phyloP scores from a whole-genome alignment of 768 basidiomycete species.

The Cubamyces lactineus region DNA sequence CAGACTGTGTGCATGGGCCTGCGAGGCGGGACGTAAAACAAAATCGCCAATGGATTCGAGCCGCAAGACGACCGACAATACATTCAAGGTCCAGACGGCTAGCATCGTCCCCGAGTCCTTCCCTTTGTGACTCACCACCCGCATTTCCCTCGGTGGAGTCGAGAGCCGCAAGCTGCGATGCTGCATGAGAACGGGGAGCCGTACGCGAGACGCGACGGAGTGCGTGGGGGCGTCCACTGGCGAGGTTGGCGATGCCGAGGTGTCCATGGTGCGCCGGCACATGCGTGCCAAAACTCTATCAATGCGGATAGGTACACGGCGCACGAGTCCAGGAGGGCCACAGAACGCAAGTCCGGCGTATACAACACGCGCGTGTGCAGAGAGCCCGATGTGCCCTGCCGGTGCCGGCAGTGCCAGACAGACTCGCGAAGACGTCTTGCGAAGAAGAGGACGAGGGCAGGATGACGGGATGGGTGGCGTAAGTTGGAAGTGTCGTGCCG shows the following conservation, averaged over 20 bases:
- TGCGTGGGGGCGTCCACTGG: neutral
- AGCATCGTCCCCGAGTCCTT: too few species aligned
- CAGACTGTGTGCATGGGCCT: too few species aligned
- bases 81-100: neutral
- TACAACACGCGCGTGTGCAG: neutral
- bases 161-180: neutral
- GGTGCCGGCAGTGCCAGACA: slow-evolving; percentile 15
- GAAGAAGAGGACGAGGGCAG: neutral
- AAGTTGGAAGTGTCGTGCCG: slow-evolving; percentile 2
- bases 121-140: too few species aligned
- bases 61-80: neutral
- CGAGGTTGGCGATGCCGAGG: slow-evolving; percentile 4
- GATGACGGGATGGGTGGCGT: slow-evolving; percentile 3
- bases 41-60: neutral
- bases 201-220: neutral
- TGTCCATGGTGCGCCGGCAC: slow-evolving; percentile 4
- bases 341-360: neutral
- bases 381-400: neutral
- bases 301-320: slow-evolving; percentile 2
- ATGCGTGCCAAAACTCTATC: slow-evolving; percentile 10
- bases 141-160: too few species aligned
- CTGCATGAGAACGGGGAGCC: neutral
- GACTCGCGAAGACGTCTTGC: slow-evolving; percentile 6
- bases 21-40: slow-evolving; percentile 5
- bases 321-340: neutral